These are phyloP conservation scores for Ammopiptanthus mongolicus DNA, from an alignment of 306 rosid genomes.

Conservation along the genomic window DNA sequence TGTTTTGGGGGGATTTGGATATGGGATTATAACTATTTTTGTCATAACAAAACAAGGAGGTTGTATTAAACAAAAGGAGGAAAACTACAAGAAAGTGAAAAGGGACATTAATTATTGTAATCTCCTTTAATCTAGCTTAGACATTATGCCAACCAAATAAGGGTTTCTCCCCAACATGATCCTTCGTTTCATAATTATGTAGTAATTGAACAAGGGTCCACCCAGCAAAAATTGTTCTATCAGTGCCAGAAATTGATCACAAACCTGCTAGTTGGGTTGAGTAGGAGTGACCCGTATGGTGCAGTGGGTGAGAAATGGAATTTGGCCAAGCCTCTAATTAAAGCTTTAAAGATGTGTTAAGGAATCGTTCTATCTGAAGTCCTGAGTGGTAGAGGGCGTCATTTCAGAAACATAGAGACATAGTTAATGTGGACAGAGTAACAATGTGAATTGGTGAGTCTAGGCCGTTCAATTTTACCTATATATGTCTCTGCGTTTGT, in stretches of 20 bases:
- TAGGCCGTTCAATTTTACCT: conserved; percentile 16
- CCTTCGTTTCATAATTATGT: conserved; percentile 13
- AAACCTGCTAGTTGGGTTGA: conserved; percentile 18
- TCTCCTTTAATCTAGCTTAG: background rate
- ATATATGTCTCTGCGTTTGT: background rate
- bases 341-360: background rate
- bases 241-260: background rate
- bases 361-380: background rate
- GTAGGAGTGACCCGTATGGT: background rate
- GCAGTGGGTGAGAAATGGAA: conserved; percentile 10
- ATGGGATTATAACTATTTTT: background rate
- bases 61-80: background rate
- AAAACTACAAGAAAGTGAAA: background rate
- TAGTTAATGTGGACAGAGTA: background rate
- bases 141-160: conserved; percentile 29
- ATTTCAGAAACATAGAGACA: background rate
- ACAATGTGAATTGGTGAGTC: background rate
- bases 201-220: conserved; percentile 31
- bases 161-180: conserved; percentile 15
- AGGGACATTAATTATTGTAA: background rate
- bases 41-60: background rate
- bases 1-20: conserved; percentile 16
- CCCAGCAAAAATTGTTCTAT: background rate
- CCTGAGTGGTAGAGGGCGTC: background rate
- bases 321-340: background rate